Evolutionary conservation across 202 grass and related monocot genomes (phyloP), one percentile per base, ranked within the genome.

Genomic region (Zoysia matrella): DNA sequence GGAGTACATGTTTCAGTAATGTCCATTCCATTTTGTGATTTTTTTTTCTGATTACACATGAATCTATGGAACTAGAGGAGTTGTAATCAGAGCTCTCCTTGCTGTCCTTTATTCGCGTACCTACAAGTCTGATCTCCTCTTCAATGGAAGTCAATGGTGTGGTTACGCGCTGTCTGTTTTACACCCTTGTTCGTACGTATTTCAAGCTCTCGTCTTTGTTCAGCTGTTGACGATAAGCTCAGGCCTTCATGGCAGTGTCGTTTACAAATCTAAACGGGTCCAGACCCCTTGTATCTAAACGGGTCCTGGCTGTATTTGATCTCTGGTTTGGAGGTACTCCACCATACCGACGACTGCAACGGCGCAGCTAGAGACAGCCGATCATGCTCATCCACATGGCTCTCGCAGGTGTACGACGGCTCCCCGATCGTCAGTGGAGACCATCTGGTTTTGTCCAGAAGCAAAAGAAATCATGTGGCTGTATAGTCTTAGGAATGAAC

Each of bases 141-240:
- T 79, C 57, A 79, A 65, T 72, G 11, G 3, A 65, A 56, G 75
- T 79, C 49, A 65, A 85, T 72, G 47, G 55, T 46, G 47, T 67
- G 50, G 63, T 75, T 68, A 57, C 62, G n/a, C 2, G 9, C 7
- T 68, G 72, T 83, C 18, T n/a, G 44, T 75, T 83, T 67, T 48
- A 48, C 42, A 75, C 18, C 14, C 60, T 44, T 55, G 52, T 39
- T 49, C n/a, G 14, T n/a, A 22, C 1, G 22, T 30, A 30, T 54
- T 30, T 47, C 42, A 60, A 58, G 52, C 46, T 2, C n/a, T 47
- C n/a, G 4, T 67, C 60, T 36, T 14, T 45, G 6, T 43, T 67
- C 22, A 30, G 22, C 22, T 30, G 22, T 30, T 30, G 60, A 83
- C 50, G 8, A 74, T n/a, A 64, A 6, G 42, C 11, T 41, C 30